phyloP scores from a whole-genome alignment of 306 rosid genomes.

The Trifolium dubium region DNA sequence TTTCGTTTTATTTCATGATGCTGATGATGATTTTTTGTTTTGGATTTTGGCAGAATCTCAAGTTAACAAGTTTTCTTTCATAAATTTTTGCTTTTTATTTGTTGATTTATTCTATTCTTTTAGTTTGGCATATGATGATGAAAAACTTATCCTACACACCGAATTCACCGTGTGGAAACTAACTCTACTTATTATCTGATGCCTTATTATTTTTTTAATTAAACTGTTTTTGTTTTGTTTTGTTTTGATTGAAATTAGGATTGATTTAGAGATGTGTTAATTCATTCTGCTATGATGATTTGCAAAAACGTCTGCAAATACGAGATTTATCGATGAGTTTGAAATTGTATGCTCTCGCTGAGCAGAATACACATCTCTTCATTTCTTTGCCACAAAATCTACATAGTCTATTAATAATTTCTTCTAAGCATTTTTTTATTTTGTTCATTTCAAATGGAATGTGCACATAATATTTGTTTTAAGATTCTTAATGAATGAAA shows the following conservation, averaged over 20 bases:
- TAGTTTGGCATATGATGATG: conserved; percentile 48
- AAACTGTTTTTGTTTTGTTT: background rate
- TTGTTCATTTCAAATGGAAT: too few species aligned
- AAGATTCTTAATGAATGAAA: too few species aligned
- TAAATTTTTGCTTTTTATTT: background rate
- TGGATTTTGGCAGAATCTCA: too few species aligned
- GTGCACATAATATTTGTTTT: too few species aligned
- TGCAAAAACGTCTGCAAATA: conserved; percentile 54
- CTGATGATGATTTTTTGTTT: too few species aligned
- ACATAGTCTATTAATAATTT: too few species aligned
- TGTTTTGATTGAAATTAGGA: too few species aligned
- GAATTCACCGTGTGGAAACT: conserved; percentile 47
- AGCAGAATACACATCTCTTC: conserved; percentile 30
- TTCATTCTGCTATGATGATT: conserved; percentile 50
- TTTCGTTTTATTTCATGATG: too few species aligned
- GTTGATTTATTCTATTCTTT: background rate
- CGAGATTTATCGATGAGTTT: conserved; percentile 50
- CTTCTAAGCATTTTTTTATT: too few species aligned
- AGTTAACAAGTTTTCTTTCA: background rate
- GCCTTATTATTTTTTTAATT: background rate
- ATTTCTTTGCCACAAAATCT: too few species aligned
- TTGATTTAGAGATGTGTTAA: background rate
- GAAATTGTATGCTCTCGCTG: conserved; percentile 52
- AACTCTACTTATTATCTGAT: conserved; percentile 59
- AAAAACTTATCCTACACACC: conserved; percentile 48